Base-by-base conservation (phyloP, 345 rosid genomes). In the Turnera subulata region DNA sequence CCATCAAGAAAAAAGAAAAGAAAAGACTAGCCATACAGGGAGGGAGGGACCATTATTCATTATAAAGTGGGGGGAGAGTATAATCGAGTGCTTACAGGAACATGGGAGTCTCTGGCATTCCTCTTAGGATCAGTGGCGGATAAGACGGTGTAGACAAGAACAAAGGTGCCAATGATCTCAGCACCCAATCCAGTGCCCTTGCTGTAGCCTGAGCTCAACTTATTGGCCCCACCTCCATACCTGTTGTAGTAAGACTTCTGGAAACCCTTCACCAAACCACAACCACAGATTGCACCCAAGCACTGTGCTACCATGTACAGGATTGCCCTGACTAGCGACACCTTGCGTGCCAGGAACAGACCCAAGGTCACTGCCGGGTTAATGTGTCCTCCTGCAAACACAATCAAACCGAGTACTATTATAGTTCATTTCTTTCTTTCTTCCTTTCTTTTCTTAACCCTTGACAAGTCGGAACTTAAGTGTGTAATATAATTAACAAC, bases 111-210 rank as follows among this genome's bases (percentile, higher is more conserved):
- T 51, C 92, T 77, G 0, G 92, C 92, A 48, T 7, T 85, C 21
- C 92, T 75, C 77, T 85, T 85, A 24, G 92, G 92, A 58, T 85
- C 92, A 10, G 92, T 85, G 68, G 92, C 92, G 15, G 92, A 62
- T 72, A 85, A 85, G 62, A 85, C 92, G 6, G 92, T 85, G 82
- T 82, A 80, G 69, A 85, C 92, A 20, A 82, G 86, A 58, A 85
- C 89, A 25, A 85, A 85, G 24, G 88, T 85, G 15, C 92, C 92
- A 38, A 85, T 82, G 51, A 85, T 85, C 72, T 85, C 92, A 11
- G 88, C 92, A 7, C 88, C 92, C 46, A 85, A 67, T 1, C 83
- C 92, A 37, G 78, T 71, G 32, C 92, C 92, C 55, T 73, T 82
- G 70, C 22, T 80, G 79, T 76, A 85, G 2, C 86, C 92, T 2